Evolutionary conservation across 2,329 filamentous ascomycete species (phyloP).

Genomic region (Pseudogymnoascus sp.): DNA sequence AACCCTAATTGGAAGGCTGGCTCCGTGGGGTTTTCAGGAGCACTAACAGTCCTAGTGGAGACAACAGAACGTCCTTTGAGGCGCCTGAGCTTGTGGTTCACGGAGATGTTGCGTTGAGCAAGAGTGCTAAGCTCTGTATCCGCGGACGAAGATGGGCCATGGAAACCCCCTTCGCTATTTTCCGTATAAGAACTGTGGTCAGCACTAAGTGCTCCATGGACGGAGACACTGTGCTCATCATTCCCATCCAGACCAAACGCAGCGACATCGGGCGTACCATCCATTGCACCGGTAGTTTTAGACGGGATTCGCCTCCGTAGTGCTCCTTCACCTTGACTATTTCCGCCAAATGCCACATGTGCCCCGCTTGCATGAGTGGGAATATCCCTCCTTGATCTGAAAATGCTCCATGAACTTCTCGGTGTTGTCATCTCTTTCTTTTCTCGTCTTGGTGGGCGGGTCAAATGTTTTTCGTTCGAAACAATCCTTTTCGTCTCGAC

Average conservation of each 20-base stretch:
- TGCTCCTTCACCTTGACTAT: constrained; percentile 4
- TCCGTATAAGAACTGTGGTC: constrained; percentile 21
- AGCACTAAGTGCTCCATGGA: background rate
- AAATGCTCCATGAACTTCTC: background rate
- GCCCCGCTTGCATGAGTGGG: background rate
- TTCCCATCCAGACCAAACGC: constrained; percentile 18
- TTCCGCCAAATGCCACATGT: background rate
- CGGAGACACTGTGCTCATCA: constrained; percentile 12
- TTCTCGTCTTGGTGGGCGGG: constrained; percentile 18
- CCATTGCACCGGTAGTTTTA: constrained; percentile 2
- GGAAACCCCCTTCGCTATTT: constrained; percentile 22
- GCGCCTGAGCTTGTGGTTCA: background rate
- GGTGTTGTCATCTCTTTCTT: constrained; percentile 14
- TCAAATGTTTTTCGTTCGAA: constrained; percentile 12
- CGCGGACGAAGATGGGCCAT: constrained; percentile 10
- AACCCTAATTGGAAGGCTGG: background rate
- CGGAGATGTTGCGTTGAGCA: background rate
- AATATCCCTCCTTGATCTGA: background rate
- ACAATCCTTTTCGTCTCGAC: constrained; percentile 22
- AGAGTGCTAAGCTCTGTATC: background rate
- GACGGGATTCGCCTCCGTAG: constrained; percentile 20
- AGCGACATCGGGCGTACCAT: background rate
- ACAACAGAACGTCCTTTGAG: background rate
- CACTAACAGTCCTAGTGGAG: background rate
- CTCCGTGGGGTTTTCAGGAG: background rate